Base-by-base conservation (phyloP, 352 stramenopile genomes). In the Pythium vanterpoolii region DNA sequence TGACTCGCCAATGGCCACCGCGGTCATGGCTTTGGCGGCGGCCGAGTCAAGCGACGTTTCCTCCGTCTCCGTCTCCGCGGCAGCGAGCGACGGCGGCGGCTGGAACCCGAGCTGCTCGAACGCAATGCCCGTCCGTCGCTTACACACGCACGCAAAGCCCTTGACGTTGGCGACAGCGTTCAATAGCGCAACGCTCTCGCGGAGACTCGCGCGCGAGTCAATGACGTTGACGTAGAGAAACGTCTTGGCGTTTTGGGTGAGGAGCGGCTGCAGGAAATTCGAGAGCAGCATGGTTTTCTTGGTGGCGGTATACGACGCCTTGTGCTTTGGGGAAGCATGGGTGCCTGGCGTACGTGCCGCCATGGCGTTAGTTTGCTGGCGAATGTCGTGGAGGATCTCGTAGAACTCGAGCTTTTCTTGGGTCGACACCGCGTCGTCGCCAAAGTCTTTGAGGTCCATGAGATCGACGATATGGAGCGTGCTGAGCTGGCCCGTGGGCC, bases 181-280 rank as follows among this genome's bases (percentile, higher is more conserved):
- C 13, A 90, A 58, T 56, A 92, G 71, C 31, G 79, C 66, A 27
- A 87, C 77, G 38, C 73, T 79, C 49, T 91, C 79, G 18, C 74
- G 66, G 10, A 89, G 64, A 67, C 71, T 89, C 10, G 78, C 62
- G 28, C 81, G 75, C 13, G 75, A 89, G 59, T 91, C 79, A 51
- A 88, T 87, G 8, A 89, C 74, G 39, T 87, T 87, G 24, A 66
- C 72, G 44, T 88, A 87, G 14, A 89, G 26, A 38, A 88, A 91
- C 5, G 73, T 83, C 60, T 77, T 77, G 0, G 77, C 68, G 46
- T 88, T 90, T 13, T 74, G 65, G 1, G 73, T 84, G 34, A 90
- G 49, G 18, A 90, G 64, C 23, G 78, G 81, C 14, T 76, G 56
- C 40, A 89, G 61, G n/a, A 90, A 90, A 36, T 80, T 86, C 5